Base-by-base conservation (phyloP, 768 basidiomycete species). In the Naganishia antarctica region DNA sequence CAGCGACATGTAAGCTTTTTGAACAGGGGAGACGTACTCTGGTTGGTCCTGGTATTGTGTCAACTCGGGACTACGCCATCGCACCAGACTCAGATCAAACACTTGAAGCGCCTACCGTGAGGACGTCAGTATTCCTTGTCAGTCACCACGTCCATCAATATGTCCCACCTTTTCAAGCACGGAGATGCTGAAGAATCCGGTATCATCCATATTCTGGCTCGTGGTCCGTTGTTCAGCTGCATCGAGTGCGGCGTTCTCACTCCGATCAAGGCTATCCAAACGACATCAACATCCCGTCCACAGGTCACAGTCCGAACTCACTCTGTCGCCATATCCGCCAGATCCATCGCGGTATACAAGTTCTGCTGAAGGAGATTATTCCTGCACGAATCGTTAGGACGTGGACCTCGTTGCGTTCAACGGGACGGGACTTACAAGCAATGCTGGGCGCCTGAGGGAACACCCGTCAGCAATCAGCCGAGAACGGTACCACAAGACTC, bases 151-250 rank as follows among this genome's bases (percentile, higher is more conserved):
- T 21, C 4, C 46, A 31, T 31, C 60, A 8, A 26, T 43, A 32
- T 13, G 26, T 32, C 60, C 47, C 25, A 62, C 64, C 32, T 63
- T 83, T 69, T 91, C 89, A 18, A 94, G 75, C 1, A 94, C 92
- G 68, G 91, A 90, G 0, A 94, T 83, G 1, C 91, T 93, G 78
- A 96, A 96, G 76, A 90, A 96, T 1, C 90, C 91, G 28, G 90
- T 90, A 75, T 93, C 91, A 70, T 96, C 91, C 88, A 92, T 90
- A 73, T 96, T 96, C 66, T 71, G 73, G 60, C 79, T 80, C 47
- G 65, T 82, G 48, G 70, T 73, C 80, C 78, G 87, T 87, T 44
- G 78, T 74, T 59, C 71, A 70, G 29, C 78, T 80, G 34, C 76
- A 70, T 73, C 80, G 63, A 75, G 65, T 0, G 69, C 60, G 13